A percentile compares a stretch with the other conserved stretches of the same genome.
Evolutionary conservation across 768 basidiomycete genomes (phyloP).

Genomic region (Amanita polypyramis): DNA sequence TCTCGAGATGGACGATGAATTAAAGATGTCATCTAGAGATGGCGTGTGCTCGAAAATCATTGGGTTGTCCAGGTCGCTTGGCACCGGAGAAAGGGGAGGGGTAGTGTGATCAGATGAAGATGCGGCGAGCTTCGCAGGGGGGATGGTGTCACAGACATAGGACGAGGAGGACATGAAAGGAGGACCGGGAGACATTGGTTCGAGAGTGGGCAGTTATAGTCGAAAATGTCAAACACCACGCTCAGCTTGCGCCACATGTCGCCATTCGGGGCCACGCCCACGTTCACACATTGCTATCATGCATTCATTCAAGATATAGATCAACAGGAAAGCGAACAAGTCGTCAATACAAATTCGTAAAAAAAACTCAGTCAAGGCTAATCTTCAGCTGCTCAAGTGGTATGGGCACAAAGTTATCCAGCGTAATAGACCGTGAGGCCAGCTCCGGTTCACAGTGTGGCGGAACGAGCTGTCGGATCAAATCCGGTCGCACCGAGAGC

Average conservation of each 20-base stretch:
- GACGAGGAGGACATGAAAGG: slow-evolving; percentile 17
- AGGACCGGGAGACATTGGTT: slow-evolving; percentile 1
- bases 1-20: slow-evolving; percentile 26
- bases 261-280: slow-evolving; percentile 20
- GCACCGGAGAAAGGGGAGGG: slow-evolving; percentile 5
- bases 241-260: slow-evolving; percentile 32
- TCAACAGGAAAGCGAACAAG: slow-evolving; percentile 15
- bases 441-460: slow-evolving; percentile 85
- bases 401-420: slow-evolving; percentile 94
- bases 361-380: slow-evolving; percentile 66
- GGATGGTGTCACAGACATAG: slow-evolving; percentile 66
- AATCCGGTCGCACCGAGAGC: slow-evolving; percentile 90
- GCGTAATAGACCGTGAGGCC: slow-evolving; percentile 71
- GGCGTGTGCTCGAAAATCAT: slow-evolving; percentile 11
- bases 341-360: slow-evolving; percentile 10
- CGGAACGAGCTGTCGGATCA: slow-evolving; percentile 88
- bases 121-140: slow-evolving; percentile 43
- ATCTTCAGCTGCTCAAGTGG: slow-evolving; percentile 93
- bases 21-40: slow-evolving; percentile 25
- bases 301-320: slow-evolving; percentile 38
- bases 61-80: not conserved
- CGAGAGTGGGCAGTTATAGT: no score
- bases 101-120: slow-evolving; percentile 11
- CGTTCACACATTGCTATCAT: slow-evolving; percentile 1
- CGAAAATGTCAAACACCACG: slow-evolving; percentile 12